A percentile compares a stretch with the other conserved stretches of the same genome.
phyloP scores from a whole-genome alignment of 441 rosid species.

The Pelargonium cotyledonis region DNA sequence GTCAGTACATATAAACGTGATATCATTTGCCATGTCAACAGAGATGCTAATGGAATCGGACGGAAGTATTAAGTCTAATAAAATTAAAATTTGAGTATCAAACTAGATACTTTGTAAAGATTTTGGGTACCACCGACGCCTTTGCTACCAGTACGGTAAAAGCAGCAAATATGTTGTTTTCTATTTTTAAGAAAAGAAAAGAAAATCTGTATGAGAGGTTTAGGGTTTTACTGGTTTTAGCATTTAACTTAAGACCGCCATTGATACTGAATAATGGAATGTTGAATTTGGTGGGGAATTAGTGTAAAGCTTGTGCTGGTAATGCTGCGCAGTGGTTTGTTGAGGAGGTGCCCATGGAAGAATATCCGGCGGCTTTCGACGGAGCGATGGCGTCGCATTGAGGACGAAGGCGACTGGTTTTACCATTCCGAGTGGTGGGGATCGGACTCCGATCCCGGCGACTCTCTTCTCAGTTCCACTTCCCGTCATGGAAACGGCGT shows the following conservation, averaged over 20 bases:
- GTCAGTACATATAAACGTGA: too few species aligned
- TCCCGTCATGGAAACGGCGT: slow-evolving; percentile 72
- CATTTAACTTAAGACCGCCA: too few species aligned
- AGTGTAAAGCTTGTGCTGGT: background rate
- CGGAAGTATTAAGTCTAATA: too few species aligned
- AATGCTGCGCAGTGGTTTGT: slow-evolving; percentile 34
- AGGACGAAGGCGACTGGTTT: slow-evolving; percentile 86
- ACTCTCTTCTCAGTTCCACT: slow-evolving; percentile 40
- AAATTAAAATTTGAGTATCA: too few species aligned
- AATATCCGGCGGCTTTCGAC: slow-evolving; percentile 37
- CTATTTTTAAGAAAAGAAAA: too few species aligned
- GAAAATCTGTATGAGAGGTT: background rate
- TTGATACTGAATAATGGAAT: too few species aligned
- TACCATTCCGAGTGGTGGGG: slow-evolving; percentile 91
- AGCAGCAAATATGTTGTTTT: too few species aligned
- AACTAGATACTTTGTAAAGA: too few species aligned
- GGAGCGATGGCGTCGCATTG: slow-evolving; percentile 23
- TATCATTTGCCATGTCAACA: too few species aligned
- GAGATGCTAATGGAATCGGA: too few species aligned
- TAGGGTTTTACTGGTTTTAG: background rate
- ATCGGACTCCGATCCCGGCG: slow-evolving; percentile 28
- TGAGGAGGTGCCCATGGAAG: slow-evolving; percentile 20
- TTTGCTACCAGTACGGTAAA: too few species aligned
- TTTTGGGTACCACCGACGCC: too few species aligned
- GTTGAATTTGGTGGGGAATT: background rate